Evolutionary conservation across 2,329 filamentous ascomycete genomes (phyloP).

Genomic region (Bipolaris gigantea): DNA sequence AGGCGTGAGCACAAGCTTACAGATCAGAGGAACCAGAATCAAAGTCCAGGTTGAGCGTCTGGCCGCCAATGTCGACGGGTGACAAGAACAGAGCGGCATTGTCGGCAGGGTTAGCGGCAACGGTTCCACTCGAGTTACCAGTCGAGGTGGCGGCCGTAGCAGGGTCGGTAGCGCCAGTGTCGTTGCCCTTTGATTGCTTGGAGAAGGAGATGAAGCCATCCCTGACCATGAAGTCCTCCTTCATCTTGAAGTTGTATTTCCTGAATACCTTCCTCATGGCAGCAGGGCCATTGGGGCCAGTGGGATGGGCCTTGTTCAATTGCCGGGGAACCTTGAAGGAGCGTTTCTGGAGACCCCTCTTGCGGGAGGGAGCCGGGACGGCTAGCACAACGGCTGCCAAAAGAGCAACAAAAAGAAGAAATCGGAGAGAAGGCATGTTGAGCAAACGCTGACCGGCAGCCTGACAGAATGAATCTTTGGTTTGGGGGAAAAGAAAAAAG

Average conservation of each 20-base stretch:
- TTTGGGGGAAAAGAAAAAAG: constrained; percentile 18
- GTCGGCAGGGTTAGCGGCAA: constrained; percentile 64
- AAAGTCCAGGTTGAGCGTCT: constrained; percentile 70
- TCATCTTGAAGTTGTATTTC: constrained; percentile 61
- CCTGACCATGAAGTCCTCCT: constrained; percentile 22
- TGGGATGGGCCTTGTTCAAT: constrained; percentile 57
- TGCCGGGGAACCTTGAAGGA: constrained; percentile 66
- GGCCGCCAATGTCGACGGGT: constrained; percentile 69
- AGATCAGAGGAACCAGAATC: constrained; percentile 77
- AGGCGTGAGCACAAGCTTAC: constrained; percentile 43
- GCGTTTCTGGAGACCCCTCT: constrained; percentile 51
- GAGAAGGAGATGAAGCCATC: constrained; percentile 46
- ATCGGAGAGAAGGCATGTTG: constrained; percentile 42
- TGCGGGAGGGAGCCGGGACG: constrained; percentile 44
- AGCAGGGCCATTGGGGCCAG: constrained; percentile 56
- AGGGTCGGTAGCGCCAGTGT: constrained; percentile 13
- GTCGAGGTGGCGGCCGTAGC: constrained; percentile 29
- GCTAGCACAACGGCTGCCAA: constrained; percentile 53
- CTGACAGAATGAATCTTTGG: constrained; percentile 27
- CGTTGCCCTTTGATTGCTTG: constrained; percentile 17
- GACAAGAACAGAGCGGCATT: constrained; percentile 72
- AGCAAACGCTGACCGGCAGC: constrained; percentile 45
- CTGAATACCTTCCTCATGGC: constrained; percentile 67
- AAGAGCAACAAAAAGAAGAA: constrained; percentile 52
- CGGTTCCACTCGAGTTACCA: constrained; percentile 55